A percentile compares a stretch with the other conserved stretches of the same genome.
Evolutionary conservation across 768 basidiomycete genomes (phyloP).

Genomic region (Kwoniella dejecticola): DNA sequence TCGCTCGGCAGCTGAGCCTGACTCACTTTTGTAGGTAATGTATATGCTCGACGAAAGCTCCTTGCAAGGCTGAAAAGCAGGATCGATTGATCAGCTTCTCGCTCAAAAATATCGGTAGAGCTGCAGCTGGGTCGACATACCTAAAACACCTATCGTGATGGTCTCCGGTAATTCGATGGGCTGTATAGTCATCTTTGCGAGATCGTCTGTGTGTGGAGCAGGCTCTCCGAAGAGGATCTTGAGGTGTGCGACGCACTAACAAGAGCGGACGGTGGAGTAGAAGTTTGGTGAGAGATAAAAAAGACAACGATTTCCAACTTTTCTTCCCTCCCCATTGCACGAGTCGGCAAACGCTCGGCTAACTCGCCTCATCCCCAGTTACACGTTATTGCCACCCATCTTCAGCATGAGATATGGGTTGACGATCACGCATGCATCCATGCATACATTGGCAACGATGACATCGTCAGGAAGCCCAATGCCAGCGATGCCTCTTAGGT

Average conservation of each 20-base stretch:
- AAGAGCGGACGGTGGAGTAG: no score
- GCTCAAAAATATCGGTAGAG: not conserved
- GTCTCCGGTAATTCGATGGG: conserved; percentile 21
- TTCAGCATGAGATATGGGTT: no score
- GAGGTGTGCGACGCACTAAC: no score
- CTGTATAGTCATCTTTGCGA: conserved; percentile 25
- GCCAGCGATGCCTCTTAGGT: no score
- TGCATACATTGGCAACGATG: no score
- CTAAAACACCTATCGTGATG: conserved; percentile 45
- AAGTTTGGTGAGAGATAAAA: no score
- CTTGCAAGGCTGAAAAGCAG: conserved; percentile 72
- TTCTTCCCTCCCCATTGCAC: not conserved
- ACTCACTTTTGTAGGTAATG: conserved; percentile 65
- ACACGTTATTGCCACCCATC: not conserved
- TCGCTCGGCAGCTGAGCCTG: no score
- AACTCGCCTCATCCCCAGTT: not conserved
- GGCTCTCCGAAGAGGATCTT: no score
- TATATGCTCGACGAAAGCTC: conserved; percentile 88
- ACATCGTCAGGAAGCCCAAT: no score
- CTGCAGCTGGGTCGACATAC: conserved; percentile 30
- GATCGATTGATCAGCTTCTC: not conserved
- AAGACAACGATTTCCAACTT: conserved; percentile 9
- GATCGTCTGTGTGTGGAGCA: no score
- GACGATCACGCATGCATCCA: no score
- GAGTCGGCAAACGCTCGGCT: not conserved